Conservation (phyloP, 345 rosid genomes). For the Mangifera indica region DNA sequence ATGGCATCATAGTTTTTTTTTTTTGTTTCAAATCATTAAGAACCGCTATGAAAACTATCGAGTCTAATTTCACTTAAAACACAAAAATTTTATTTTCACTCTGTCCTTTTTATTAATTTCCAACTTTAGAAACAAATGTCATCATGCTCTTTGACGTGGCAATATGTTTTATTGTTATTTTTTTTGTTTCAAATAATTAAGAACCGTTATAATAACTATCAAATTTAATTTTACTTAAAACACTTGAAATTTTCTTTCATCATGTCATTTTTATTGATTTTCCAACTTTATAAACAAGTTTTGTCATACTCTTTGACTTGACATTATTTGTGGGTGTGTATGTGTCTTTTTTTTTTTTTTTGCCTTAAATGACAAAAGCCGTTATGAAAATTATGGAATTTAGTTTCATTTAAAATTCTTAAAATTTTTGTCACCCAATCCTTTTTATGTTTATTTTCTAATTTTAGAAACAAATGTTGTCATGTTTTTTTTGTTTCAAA, state of each 20-base stretch:
- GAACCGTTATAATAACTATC: not conserved
- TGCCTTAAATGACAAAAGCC: not conserved
- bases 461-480: not conserved
- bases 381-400: not conserved
- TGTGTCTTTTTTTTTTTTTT: too few species aligned
- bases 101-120: not conserved
- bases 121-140: not conserved
- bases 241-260: not conserved
- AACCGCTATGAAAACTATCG: not conserved
- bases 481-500: not conserved
- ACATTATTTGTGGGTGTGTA: too few species aligned
- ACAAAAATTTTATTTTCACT: not conserved
- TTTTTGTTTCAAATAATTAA: not conserved
- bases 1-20: too few species aligned
- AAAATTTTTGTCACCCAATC: not conserved
- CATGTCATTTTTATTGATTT: not conserved
- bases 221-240: not conserved
- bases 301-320: not conserved
- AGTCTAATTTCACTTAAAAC: not conserved
- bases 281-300: not conserved
- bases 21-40: not conserved
- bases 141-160: too few species aligned
- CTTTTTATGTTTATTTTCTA: not conserved
- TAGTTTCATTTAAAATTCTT: not conserved
- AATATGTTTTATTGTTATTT: not conserved